Evolutionary conservation across 1,284 basidiomycete genomes (phyloP), one percentile per base, ranked within the genome.

Genomic region (Ustilago trichophora): DNA sequence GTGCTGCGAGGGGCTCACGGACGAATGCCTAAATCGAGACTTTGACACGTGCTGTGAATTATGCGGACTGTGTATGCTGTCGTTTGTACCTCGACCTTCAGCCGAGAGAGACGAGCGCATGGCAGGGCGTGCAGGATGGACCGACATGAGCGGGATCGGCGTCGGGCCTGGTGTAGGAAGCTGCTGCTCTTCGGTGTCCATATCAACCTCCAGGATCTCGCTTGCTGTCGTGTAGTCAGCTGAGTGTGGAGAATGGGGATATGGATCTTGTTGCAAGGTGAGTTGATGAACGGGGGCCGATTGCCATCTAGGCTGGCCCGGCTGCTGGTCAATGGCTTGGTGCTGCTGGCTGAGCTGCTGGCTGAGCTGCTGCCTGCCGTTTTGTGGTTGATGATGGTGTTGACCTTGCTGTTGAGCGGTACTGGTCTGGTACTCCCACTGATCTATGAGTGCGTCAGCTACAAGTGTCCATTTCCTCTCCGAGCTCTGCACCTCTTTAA

Each of bases 381-480:
- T 42, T 18, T 46, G 35, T 34, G 36, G 36, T 12, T 41, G 31
- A 10, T 34, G 22, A 24, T 34, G 44, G 6, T 45, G 36, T 22
- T 45, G 38, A 19, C 40, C 27, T 2, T 27, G 35, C n/a, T 15
- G 22, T 6, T 35, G 40, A 15, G 15, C 34, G 3, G 35, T 25
- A 4, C 49, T 52, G 6, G 51, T 31, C 43, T 69, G 66, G 36
- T 69, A 69, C 18, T 55, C 44, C 66, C 66, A 69, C 44, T 69
- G 66, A 15, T 69, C 66, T 35, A 69, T 55, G 13, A 69, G 45
- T 4, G 58, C 58, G 19, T 68, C 58, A 0, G 58, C 65, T 3
- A 68, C 47, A 2, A 43, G 29, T 35, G 18, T 29, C 58, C 54
- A 62, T 35, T 50, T 57, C 12, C 32, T 26, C 8, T 68, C 50